Evolutionary conservation across 2,329 filamentous ascomycete species (phyloP).

Genomic region (Diaporthe sp.): DNA sequence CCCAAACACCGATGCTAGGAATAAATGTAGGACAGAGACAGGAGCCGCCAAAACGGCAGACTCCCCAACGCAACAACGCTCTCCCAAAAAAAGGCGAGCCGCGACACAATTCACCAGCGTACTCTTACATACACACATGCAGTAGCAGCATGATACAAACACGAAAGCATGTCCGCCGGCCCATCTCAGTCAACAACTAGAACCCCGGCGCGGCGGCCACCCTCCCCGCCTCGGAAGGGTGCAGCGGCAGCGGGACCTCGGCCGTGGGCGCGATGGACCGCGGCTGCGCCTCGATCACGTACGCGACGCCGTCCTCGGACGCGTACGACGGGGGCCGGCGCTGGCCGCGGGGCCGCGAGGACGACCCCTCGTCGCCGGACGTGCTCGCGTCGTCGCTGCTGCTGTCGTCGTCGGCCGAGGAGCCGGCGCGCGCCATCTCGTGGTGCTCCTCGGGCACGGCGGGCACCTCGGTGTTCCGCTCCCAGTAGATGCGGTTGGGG

Average conservation of each 20-base stretch:
- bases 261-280: conserved; percentile 66
- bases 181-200: conserved; percentile 40
- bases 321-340: conserved; percentile 80
- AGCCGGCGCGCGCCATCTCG: conserved; percentile 19
- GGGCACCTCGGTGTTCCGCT: conserved; percentile 66
- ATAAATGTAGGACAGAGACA: neutral
- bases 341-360: conserved; percentile 46
- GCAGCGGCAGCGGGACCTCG: conserved; percentile 55
- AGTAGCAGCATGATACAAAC: neutral
- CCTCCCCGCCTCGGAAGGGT: conserved; percentile 62
- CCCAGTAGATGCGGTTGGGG: conserved; percentile 86
- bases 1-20: conserved; percentile 37
- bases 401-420: conserved; percentile 42
- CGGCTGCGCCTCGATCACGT: conserved; percentile 77
- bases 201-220: conserved; percentile 43
- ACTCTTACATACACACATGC: conserved; percentile 7
- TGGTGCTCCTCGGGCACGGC: conserved; percentile 39
- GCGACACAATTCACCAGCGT: conserved; percentile 7
- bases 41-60: neutral
- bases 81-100: neutral
- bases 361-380: conserved; percentile 34
- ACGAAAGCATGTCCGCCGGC: neutral
- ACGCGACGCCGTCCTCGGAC: conserved; percentile 81
- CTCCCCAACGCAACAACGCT: neutral
- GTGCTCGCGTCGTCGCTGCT: conserved; percentile 28